Evolutionary conservation across 2,329 filamentous ascomycete species (phyloP).

Genomic region (Diaporthe ampelina): DNA sequence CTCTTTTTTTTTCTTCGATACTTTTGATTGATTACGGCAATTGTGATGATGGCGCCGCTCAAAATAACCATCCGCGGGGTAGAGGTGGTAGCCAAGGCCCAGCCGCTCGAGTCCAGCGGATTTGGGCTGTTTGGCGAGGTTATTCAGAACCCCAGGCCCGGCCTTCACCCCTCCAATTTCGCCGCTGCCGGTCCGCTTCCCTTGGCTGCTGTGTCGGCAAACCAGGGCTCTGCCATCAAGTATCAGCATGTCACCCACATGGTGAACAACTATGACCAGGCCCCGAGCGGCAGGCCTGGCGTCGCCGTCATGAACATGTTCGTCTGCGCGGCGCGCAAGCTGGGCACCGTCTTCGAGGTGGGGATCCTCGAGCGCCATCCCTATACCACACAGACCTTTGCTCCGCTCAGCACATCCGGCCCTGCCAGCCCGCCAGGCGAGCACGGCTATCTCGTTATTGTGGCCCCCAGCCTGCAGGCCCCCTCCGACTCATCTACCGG

Average conservation of each 20-base stretch:
- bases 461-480: slow-evolving; percentile 78
- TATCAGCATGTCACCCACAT: slow-evolving; percentile 85
- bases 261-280: slow-evolving; percentile 77
- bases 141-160: slow-evolving; percentile 78
- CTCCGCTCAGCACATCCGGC: slow-evolving; percentile 72
- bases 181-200: slow-evolving; percentile 50
- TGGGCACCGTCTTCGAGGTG: slow-evolving; percentile 72
- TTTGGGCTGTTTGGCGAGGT: slow-evolving; percentile 90
- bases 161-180: slow-evolving; percentile 63
- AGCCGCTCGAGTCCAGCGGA: slow-evolving; percentile 75
- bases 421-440: slow-evolving; percentile 42
- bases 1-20: too few species aligned
- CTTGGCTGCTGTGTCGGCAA: slow-evolving; percentile 71
- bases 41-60: slow-evolving; percentile 40
- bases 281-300: slow-evolving; percentile 69
- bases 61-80: slow-evolving; percentile 59
- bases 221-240: slow-evolving; percentile 91
- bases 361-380: slow-evolving; percentile 90
- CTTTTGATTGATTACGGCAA: not conserved
- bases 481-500: not conserved
- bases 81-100: slow-evolving; percentile 67
- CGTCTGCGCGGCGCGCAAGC: slow-evolving; percentile 78
- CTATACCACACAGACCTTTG: slow-evolving; percentile 94
- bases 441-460: slow-evolving; percentile 83
- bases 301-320: slow-evolving; percentile 88